A percentile compares a stretch with the other conserved stretches of the same genome.
Evolutionary conservation across 257 asterid genomes (phyloP).

Genomic region (Linaria vulgaris): DNA sequence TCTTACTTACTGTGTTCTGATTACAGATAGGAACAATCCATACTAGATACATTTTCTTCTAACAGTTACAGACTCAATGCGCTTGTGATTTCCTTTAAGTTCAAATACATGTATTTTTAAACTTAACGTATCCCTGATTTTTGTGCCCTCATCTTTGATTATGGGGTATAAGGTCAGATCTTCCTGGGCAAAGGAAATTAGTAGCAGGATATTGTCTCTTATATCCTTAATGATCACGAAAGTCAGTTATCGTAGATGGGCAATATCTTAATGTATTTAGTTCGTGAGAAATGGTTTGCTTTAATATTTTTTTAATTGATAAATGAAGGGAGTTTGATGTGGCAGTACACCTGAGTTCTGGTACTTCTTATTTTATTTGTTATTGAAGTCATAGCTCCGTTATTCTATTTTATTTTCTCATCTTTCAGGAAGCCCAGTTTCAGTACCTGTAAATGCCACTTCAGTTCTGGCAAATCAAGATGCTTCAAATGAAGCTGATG

Average conservation of each 20-base stretch:
- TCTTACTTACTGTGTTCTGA: no score
- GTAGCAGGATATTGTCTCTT: no score
- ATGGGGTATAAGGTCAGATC: not conserved
- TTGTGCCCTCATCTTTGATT: not conserved
- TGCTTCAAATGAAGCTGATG: conserved; percentile 47
- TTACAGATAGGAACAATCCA: no score
- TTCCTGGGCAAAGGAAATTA: not conserved
- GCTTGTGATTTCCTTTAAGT: no score
- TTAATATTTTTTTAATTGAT: conserved; percentile 7
- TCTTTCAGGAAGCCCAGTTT: conserved; percentile 46
- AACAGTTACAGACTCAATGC: no score
- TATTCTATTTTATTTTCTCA: conserved; percentile 9
- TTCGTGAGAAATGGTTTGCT: conserved; percentile 8
- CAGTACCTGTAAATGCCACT: conserved; percentile 39
- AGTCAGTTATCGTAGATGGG: no score
- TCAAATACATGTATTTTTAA: no score
- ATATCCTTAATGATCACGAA: no score
- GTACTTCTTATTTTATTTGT: no score
- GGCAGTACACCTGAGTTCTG: no score
- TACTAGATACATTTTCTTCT: no score
- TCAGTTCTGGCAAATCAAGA: conserved; percentile 31
- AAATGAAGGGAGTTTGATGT: not conserved
- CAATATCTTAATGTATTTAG: not conserved
- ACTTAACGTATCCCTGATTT: no score
- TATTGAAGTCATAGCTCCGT: not conserved